Evolutionary conservation across 805 yeast genomes (phyloP), one percentile per base, ranked within the genome.

Genomic region (Metschnikowia drakensbergensis): DNA sequence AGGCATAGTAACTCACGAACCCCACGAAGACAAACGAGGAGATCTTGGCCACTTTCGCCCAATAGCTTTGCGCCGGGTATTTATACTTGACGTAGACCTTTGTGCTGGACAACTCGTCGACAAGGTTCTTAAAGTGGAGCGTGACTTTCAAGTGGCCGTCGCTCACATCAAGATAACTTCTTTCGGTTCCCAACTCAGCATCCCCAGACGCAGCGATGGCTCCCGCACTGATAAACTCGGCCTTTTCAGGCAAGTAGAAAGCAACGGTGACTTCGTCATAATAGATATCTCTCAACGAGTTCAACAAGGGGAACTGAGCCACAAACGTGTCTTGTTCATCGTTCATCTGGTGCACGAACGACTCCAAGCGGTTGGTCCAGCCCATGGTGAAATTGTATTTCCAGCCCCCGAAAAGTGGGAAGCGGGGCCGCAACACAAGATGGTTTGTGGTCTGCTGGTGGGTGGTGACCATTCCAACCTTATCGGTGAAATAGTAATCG

Each of bases 351-450:
- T 69, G 81, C 45, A 87, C 72, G 55, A 76, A 83, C 39, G 79
- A 68, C 11, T 69, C 60, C 37, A 91, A 67, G 22, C 74, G 69
- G 54, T 81, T 79, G 43, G 84, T 80, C 96, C 96, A 94, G n/a
- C 98, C 98, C 57, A 92, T 67, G 23, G 98, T 94, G 75, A 88
- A 94, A 69, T 92, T 89, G 69, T 89, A 92, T 60, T 83, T 78
- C 99, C 99, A 94, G 37, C 91, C 95, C 42, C 99, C 99, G 67
- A 88, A 87, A 5, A 94, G 65, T n/a, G 99, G 99, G 73, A 75
- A 94, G 65, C 99, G 79, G 48, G 98, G 98, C 60, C 78, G 80
- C 54, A 94, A 65, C 32, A 83, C 71, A 42, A 88, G 68, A 51
- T 69, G 67, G 37, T 76, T 66, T 37, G 67, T 67, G 3, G 68